Percentiles rank a stretch among this genome's conserved stretches.
phyloP scores from a whole-genome alignment of 306 rosid species.

The Spatholobus suberectus region DNA sequence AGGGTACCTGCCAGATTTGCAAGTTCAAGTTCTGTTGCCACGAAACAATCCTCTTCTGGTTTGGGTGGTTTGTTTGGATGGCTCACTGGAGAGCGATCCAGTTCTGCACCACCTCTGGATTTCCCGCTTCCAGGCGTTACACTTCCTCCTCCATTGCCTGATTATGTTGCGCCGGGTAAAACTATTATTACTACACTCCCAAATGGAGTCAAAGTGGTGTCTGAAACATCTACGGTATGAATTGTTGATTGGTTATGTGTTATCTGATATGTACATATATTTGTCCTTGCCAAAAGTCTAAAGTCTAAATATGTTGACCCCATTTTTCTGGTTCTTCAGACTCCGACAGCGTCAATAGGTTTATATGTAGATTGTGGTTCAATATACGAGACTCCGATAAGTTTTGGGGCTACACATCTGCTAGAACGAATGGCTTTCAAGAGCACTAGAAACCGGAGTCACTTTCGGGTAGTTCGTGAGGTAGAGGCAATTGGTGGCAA shows the following conservation, averaged over 20 bases:
- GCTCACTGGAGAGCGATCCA: constrained; percentile 69
- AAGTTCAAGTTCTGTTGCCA: constrained; percentile 69
- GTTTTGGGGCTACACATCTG: constrained; percentile 82
- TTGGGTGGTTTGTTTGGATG: constrained; percentile 82
- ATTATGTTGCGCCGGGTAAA: constrained; percentile 68
- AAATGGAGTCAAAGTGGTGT: constrained; percentile 84
- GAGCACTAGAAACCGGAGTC: constrained; percentile 83
- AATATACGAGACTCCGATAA: constrained; percentile 75
- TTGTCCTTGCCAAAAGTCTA: not conserved
- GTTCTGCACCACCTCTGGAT: constrained; percentile 63
- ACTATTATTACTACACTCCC: constrained; percentile 77
- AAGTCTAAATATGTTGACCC: not conserved
- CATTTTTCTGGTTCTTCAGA: constrained; percentile 53
- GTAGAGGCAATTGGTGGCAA: constrained; percentile 95
- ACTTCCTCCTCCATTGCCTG: constrained; percentile 82
- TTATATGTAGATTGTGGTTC: constrained; percentile 83
- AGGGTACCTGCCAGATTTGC: constrained; percentile 65
- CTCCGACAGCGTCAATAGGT: constrained; percentile 86
- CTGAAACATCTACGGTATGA: constrained; percentile 73
- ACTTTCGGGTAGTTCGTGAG: constrained; percentile 86
- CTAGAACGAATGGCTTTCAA: constrained; percentile 93
- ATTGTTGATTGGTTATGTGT: not conserved
- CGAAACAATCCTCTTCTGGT: constrained; percentile 54
- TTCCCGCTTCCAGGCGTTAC: constrained; percentile 72
- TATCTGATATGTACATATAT: not conserved